Conservation (phyloP, 2,329 filamentous ascomycete genomes). For the Colletotrichum musicola region DNA sequence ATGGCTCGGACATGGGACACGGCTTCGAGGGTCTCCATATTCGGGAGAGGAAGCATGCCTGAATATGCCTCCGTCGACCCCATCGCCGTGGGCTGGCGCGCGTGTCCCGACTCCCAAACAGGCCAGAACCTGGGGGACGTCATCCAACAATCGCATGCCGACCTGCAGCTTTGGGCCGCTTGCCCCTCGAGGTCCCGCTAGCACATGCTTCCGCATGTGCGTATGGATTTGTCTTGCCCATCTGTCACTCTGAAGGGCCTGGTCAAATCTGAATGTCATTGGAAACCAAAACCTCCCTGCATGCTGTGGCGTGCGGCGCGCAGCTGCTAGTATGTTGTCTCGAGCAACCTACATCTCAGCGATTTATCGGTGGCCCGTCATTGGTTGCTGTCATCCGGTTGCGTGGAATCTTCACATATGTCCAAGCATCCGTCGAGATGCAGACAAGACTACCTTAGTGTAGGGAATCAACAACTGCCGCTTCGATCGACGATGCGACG, state of each 20-base stretch:
- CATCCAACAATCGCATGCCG: constrained; percentile 34
- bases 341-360: constrained; percentile 1
- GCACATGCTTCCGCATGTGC: constrained; percentile 34
- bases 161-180: constrained; percentile 13
- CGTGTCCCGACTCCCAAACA: constrained; percentile 33
- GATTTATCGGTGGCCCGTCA: constrained; percentile 21
- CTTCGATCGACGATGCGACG: constrained; percentile 21
- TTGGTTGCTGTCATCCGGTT: constrained; percentile 25
- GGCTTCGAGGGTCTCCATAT: constrained; percentile 19
- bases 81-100: constrained; percentile 23
- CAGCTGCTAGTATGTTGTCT: not conserved
- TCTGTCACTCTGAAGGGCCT: constrained; percentile 16
- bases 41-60: constrained; percentile 33
- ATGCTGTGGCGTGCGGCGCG: constrained; percentile 19
- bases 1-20: not conserved
- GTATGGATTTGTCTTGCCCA: constrained; percentile 20
- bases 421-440: too few species aligned
- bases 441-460: not conserved
- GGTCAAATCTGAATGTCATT: constrained; percentile 28
- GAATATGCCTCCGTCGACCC: constrained; percentile 27
- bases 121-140: constrained; percentile 31
- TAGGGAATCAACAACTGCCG: constrained; percentile 3
- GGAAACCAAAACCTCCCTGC: constrained; percentile 20
- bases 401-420: not conserved
- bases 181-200: constrained; percentile 21